Evolutionary conservation across 805 yeast genomes (phyloP), one percentile per base, ranked within the genome.

Genomic region (Groenewaldozyma salmanticensis): DNA sequence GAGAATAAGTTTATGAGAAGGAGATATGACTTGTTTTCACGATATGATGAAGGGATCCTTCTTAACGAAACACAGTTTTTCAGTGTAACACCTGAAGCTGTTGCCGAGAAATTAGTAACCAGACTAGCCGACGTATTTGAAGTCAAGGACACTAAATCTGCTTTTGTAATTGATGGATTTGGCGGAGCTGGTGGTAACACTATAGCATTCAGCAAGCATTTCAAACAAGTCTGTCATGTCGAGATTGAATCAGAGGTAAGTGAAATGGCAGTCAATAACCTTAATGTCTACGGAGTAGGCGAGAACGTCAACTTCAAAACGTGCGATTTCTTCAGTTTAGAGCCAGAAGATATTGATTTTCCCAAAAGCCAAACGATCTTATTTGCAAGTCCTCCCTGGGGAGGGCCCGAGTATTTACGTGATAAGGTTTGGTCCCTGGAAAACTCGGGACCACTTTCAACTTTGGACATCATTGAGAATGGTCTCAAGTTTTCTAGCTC

Each of bases 151-250:
- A 58, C 58, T 1, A 35, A 38, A 3, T 43, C 47, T 3, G 40
- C 42, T 2, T 42, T 37, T 2, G 61, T 78, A 0, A 56, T 81
- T 11, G 95, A 86, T 53, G 69, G 82, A 2, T 83, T 84, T 51
- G 78, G 90, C 48, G 95, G 95, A 0, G 95, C 87, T 1, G 95
- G 94, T 1, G 95, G 95, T 0, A 85, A 85, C 53, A 64, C 82
- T 1, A 80, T 84, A 18, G 94, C 84, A 50, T 74, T 87, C 57
- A 88, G 37, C 52, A 83, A 58, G 17, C 13, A 32, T 19, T 38
- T 31, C n/a, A 29, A 48, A 29, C 37, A 39, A 4, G 58, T 52
- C 3, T 42, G 47, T 3, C 49, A 43, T 36, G 49, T 58, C 15
- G 66, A 62, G 5, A 37, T 47, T 15, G 49, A 56, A 18, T 37